Base-by-base conservation (phyloP, 2,329 filamentous ascomycete genomes). In the Sphaerulina vaccinii region DNA sequence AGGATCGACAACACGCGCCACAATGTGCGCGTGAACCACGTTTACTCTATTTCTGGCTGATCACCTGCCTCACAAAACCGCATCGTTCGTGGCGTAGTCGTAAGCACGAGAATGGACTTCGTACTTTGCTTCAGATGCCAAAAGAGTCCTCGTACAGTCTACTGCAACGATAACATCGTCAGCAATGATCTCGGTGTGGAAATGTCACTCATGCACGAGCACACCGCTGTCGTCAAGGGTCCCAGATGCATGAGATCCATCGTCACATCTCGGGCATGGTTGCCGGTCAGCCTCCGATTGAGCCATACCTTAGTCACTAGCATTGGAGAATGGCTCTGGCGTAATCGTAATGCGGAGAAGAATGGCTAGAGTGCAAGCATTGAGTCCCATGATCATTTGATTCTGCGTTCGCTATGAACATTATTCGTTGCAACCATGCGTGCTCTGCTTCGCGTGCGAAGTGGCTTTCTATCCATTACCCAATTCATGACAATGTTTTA, bases 291-390 rank as follows among this genome's bases (percentile, higher is more conserved):
- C 27, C 32, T 35, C 43, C 32, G 43, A 36, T 19, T 46, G 43
- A 29, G 43, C 43, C 43, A 46, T 46, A n/a, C n/a, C n/a, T n/a
- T n/a, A n/a, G n/a, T n/a, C n/a, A n/a, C n/a, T n/a, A n/a, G n/a
- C n/a, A 46, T 46, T 46, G 15, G 35, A 48, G 45, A 39, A 29
- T n/a, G 22, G 35, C n/a, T 32, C 27, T 40, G 35, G 45, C 22
- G 45, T n/a, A 29, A 19, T 48, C 22, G 45, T n/a, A 29, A 19
- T 48, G 45, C 35, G 45, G 45, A 40, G 45, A 40, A 48, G 45
- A 39, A 35, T 27, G 27, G n/a, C n/a, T n/a, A n/a, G n/a, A n/a
- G n/a, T 33, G 43, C 43, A 46, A 46, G 43, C 43, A 50, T 50
- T 50, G 33, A 19, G 22, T 50, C 49, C 27, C 36, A 39, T 45